Conservation (phyloP, 192 early-diverging fungal species). For the Oehlia diaphana region DNA sequence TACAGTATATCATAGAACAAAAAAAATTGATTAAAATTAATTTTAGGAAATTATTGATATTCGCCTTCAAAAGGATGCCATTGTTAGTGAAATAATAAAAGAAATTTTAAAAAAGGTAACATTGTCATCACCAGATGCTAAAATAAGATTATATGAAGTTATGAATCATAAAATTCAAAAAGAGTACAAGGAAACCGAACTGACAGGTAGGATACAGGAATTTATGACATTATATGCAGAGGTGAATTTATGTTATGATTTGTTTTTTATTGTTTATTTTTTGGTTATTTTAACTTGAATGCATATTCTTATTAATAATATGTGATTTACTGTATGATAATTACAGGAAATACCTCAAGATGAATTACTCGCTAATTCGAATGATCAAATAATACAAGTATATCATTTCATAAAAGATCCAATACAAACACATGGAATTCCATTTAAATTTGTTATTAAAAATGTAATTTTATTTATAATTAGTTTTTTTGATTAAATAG, state of each 20-base stretch:
- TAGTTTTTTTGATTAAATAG: neutral
- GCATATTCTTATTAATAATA: too few species aligned
- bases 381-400: slow-evolving; percentile 57
- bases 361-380: slow-evolving; percentile 34
- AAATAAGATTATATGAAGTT: slow-evolving; percentile 62
- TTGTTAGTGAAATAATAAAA: slow-evolving; percentile 51
- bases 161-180: slow-evolving; percentile 46
- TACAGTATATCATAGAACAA: too few species aligned
- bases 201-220: slow-evolving; percentile 48
- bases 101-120: slow-evolving; percentile 53
- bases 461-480: slow-evolving; percentile 30
- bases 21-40: too few species aligned
- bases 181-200: slow-evolving; percentile 46
- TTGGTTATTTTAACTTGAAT: too few species aligned
- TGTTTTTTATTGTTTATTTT: too few species aligned
- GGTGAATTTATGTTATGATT: slow-evolving; percentile 25
- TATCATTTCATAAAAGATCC: slow-evolving; percentile 80
- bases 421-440: slow-evolving; percentile 70
- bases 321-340: neutral
- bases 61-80: slow-evolving; percentile 64
- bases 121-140: slow-evolving; percentile 41
- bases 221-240: slow-evolving; percentile 60
- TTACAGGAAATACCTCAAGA: slow-evolving; percentile 50
- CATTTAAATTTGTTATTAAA: slow-evolving; percentile 76
- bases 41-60: slow-evolving; percentile 50